Evolutionary conservation across 345 rosid genomes (phyloP), one percentile per base, ranked within the genome.

Genomic region (Eucalyptus brandiana): DNA sequence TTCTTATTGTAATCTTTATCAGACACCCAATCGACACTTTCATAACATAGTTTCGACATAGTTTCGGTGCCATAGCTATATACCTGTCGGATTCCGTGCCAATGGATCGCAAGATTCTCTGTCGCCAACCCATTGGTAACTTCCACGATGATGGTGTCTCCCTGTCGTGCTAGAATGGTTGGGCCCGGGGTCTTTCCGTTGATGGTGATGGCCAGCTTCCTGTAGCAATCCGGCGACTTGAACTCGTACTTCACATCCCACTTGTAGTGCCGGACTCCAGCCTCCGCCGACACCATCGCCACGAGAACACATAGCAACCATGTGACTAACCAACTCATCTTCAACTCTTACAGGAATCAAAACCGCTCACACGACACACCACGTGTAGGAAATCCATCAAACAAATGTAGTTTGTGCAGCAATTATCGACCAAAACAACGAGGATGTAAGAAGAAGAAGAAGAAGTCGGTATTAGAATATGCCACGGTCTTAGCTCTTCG

Each of bases 31-130:
- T 3, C 10, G 42, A n/a, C n/a, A 21, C 50, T 24, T 24, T 16
- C 24, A 5, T 7, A 9, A 89, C 90, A 76, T 69, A 28, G 32
- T 9, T 24, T 28, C 13, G 3, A 89, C 88, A 76, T 69, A 40
- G 47, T 9, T 32, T 28, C 3, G 15, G 6, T 1, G 47, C 4
- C 37, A 16, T 37, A n/a, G 11, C 30, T n/a, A 21, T 26, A 42
- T 87, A 93, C 96, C 95, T 96, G 98, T 23, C 96, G 92, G 58
- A 97, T 97, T 51, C 99, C 98, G 80, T 97, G 98, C 98, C 99
- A 97, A 49, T 97, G 99, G 65, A 96, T 92, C 4, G 97, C 95
- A 5, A 93, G 83, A 47, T 96, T 96, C 92, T 95, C 97, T 2
- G 96, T 96, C 9, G 89, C 30, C 90, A 96, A 89, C 56, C 91